Base-by-base conservation (phyloP, 2,329 filamentous ascomycete genomes). In the Pseudopithomyces maydicus region DNA sequence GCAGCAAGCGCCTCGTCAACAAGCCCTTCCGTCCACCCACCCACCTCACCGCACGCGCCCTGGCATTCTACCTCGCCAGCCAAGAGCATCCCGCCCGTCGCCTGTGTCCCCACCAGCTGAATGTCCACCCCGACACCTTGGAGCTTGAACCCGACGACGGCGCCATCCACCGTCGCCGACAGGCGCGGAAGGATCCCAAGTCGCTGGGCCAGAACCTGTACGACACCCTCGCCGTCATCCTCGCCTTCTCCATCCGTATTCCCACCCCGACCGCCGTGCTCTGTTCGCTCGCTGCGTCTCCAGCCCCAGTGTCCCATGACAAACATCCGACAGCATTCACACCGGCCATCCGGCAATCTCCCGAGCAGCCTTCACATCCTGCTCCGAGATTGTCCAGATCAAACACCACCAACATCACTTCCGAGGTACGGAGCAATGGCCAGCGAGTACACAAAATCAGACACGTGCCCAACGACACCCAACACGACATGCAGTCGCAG, bases 11-110 rank as follows among this genome's bases (percentile, higher is more conserved):
- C 63, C 78, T 88, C 39, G 84, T 86, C 33, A 85, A 86, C 61
- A 84, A 84, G 0, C 91, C 91, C 2, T 84, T 92, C 65, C 88
- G 91, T 58, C 85, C 89, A 68, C 95, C 93, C 67, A 96, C 89
- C 55, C 84, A 89, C 20, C 86, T 92, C 44, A 96, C 91, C 68
- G 92, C 92, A 8, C 85, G 91, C 67, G 91, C 90, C 1, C 78
- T 97, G 32, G 92, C 92, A 12, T 85, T 91, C 54, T 91, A 90
- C 68, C 82, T 96, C 49, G 91, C 92, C 10, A 90, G 89, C 67
- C 88, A 92, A 69, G 90, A 93, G 66, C 86, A 95, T 62, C 87
- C 92, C 0, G 87, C 91, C 60, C 81, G 79, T 56, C 86, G 85
- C 2, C 79, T 96, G 0, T 96, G 92, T 66, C 80, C 79, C 35